Evolutionary conservation across 306 rosid species (phyloP), one percentile per base, ranked within the genome.

Genomic region (Lablab purpureus): DNA sequence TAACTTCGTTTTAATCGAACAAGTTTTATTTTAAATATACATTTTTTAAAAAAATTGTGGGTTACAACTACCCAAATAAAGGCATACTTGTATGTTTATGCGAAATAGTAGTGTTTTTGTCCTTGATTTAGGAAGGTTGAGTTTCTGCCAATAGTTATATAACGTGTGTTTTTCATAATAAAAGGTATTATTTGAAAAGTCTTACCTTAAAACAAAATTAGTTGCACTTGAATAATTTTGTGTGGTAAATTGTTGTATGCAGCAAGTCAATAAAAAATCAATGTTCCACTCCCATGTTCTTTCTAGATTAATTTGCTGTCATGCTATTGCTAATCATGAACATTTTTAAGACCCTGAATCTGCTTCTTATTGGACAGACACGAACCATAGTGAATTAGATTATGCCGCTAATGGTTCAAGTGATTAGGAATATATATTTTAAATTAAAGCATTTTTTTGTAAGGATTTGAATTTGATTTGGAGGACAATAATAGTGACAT

Each of bases 321-420:
- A 4, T 4, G 50, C 27, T 52, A n/a, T 10, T 25, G 19, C 7
- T 19, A 10, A 11, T 45, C 52, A 28, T n/a, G 10, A 69, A 56
- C 36, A n/a, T 7, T 69, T 67, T 22, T 7, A n/a, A 32, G 71
- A 69, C 27, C 58, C 7, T 14, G n/a, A 30, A 13, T 50, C 10
- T 40, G 34, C 25, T 67, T 78, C 10, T 37, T 5, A 30, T 70
- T 79, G 63, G 71, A 79, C 41, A 51, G 41, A 56, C 43, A 50
- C 22, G 28, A 46, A 22, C 25, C 6, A 65, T 43, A 27, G 19
- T 15, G n/a, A 17, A 40, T 27, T 1, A 17, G 28, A 40, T 34
- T 45, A 12, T 15, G 49, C 11, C 0, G n/a, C 75, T 23, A 23
- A 41, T 65, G 34, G 50, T 65, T 78, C 17, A n/a, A 40, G 18